phyloP scores from a whole-genome alignment of 805 yeast genomes.

The Saccharomyces paradoxus region DNA sequence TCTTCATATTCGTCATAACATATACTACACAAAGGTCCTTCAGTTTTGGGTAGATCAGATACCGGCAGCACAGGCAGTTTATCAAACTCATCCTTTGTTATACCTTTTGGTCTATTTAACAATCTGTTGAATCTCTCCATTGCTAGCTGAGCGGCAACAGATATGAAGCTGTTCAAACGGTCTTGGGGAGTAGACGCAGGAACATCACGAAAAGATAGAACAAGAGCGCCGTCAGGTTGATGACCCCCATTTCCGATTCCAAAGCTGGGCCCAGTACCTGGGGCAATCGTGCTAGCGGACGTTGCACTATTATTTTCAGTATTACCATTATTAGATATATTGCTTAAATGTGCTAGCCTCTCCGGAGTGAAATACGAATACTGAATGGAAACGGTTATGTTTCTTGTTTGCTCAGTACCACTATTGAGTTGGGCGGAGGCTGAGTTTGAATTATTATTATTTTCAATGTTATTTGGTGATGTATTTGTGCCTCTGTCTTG shows the following conservation, averaged over 20 bases:
- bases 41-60: slow-evolving; percentile 25
- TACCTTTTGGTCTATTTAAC: slow-evolving; percentile 43
- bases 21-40: slow-evolving; percentile 46
- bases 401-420: slow-evolving; percentile 12
- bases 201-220: slow-evolving; percentile 60
- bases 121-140: slow-evolving; percentile 51
- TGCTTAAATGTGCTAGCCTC: slow-evolving; percentile 4
- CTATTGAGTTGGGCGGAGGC: neutral
- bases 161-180: slow-evolving; percentile 49
- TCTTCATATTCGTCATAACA: slow-evolving; percentile 50
- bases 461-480: neutral
- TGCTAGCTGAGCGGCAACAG: slow-evolving; percentile 64
- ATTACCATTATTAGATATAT: neutral
- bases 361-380: slow-evolving; percentile 21
- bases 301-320: neutral
- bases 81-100: slow-evolving; percentile 45
- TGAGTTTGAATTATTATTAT: neutral
- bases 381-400: slow-evolving; percentile 26
- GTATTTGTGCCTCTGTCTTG: neutral
- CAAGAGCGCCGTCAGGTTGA: slow-evolving; percentile 41
- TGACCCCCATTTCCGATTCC: slow-evolving; percentile 1
- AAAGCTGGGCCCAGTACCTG: slow-evolving; percentile 23
- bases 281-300: neutral
- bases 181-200: slow-evolving; percentile 52
- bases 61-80: slow-evolving; percentile 36